A percentile compares a stretch with the other conserved stretches of the same genome.
Evolutionary conservation across 169 alveolate genomes (phyloP).

Genomic region (Cryptosporidium ryanae): DNA sequence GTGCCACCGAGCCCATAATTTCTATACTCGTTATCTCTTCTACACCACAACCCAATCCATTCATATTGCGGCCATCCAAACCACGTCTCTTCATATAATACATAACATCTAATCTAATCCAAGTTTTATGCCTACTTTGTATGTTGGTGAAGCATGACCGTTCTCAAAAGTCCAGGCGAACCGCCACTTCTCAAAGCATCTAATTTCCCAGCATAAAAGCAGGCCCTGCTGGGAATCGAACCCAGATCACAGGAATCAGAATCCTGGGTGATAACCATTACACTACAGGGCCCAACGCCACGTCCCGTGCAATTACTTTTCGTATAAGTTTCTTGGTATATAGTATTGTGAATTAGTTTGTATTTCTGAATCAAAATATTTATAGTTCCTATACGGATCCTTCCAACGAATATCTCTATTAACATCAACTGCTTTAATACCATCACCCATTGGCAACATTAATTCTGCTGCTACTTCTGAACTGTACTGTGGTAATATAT

Average conservation of each 20-base stretch:
- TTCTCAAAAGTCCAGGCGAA: too few species aligned
- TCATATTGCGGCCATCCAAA: too few species aligned
- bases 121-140: too few species aligned
- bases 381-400: conserved; percentile 69
- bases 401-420: conserved; percentile 71
- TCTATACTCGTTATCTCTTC: too few species aligned
- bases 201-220: not conserved
- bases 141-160: too few species aligned
- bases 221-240: conserved; percentile 77
- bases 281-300: conserved; percentile 74
- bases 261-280: conserved; percentile 76
- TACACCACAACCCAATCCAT: too few species aligned
- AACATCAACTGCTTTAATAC: conserved; percentile 34
- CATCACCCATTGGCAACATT: conserved; percentile 59
- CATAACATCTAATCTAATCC: too few species aligned
- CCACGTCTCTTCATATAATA: too few species aligned
- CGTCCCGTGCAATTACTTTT: conserved; percentile 3
- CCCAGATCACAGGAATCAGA: conserved; percentile 77
- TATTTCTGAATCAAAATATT: conserved; percentile 27
- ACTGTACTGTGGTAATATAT: conserved; percentile 42
- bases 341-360: conserved; percentile 31
- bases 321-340: conserved; percentile 52
- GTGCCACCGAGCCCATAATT: too few species aligned
- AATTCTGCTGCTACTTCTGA: conserved; percentile 58
- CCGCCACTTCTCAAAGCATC: not conserved